Evolutionary conservation across 2,329 filamentous ascomycete species (phyloP), one percentile per base, ranked within the genome.

Genomic region (Coniochaeta prunicola): DNA sequence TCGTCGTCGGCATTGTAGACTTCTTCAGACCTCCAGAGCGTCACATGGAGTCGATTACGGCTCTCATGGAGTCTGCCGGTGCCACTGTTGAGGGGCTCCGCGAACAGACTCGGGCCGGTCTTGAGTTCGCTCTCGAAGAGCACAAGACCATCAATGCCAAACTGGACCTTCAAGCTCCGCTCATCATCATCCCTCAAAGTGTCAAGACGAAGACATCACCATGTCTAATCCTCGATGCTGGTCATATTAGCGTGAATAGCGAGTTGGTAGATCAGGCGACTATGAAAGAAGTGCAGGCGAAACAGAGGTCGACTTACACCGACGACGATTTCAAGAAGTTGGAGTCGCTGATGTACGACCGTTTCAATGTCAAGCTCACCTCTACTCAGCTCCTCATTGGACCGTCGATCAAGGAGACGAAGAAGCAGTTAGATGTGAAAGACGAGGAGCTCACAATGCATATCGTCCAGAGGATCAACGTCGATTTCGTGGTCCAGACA

Each of bases 91-190:
- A 99, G 73, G 93, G 92, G 8, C 80, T 99, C 60, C 85, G 96
- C 34, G 92, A 97, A 71, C 96, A 99, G 75, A 99, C 96, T 4
- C 85, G 96, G 70, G 93, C 94, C 56, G 93, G 94, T 28, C 83
- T 99, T 34, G 92, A 99, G 72, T 99, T 97, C 73, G 96, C 94
- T 0, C 78, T 99, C 3, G 90, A 97, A 68, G 96, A 99, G 70
- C 94, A 99, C 79, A 97, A 96, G 78, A 97, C 94, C 1, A 88
- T 99, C 70, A 96, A 99, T 67, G 93, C 93, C 15, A 91, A 97
- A 66, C 80, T 99, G 48, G 94, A 99, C 71, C 84, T 99, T 13
- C 92, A 97, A 70, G 94, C 94, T 0, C 94, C 94, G 36, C 83
- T 99, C 1, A 96, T 99, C 64, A 97, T 99, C 63, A 85, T 99